Percentiles rank a stretch among this genome's conserved stretches.
phyloP scores from a whole-genome alignment of 202 grass and related monocot species.

The Dendrocalamus latiflorus region DNA sequence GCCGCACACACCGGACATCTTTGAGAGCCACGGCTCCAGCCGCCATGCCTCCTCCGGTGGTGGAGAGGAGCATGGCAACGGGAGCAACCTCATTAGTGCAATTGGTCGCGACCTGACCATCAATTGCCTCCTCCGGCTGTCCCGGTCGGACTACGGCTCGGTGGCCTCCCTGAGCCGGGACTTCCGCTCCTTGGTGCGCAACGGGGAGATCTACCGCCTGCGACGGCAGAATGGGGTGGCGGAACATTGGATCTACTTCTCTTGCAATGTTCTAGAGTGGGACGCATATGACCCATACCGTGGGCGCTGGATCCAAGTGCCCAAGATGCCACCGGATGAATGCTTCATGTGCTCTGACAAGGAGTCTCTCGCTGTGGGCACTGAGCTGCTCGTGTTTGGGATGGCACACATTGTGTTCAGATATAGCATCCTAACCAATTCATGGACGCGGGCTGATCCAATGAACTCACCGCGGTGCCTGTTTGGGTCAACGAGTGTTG shows the following conservation, averaged over 20 bases:
- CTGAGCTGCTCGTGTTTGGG: slow-evolving; percentile 79
- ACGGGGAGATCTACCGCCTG: slow-evolving; percentile 74
- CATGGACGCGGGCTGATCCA: slow-evolving; percentile 52
- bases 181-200: slow-evolving; percentile 63
- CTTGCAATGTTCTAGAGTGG: slow-evolving; percentile 82
- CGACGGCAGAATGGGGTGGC: slow-evolving; percentile 45
- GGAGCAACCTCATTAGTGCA: slow-evolving; percentile 56
- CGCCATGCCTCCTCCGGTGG: slow-evolving; percentile 9
- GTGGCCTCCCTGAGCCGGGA: slow-evolving; percentile 68
- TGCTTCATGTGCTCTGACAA: slow-evolving; percentile 96
- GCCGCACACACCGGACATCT: slow-evolving; percentile 66
- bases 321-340: slow-evolving; percentile 75
- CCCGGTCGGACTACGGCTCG: slow-evolving; percentile 73
- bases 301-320: slow-evolving; percentile 59
- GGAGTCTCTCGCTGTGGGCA: slow-evolving; percentile 91
- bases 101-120: slow-evolving; percentile 78
- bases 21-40: slow-evolving; percentile 34
- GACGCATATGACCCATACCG: slow-evolving; percentile 84
- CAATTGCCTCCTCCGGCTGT: slow-evolving; percentile 72
- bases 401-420: slow-evolving; percentile 72
- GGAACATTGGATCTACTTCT: slow-evolving; percentile 98
- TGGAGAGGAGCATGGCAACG: slow-evolving; percentile 6
- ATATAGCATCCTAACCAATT: slow-evolving; percentile 84
- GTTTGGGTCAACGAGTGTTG: slow-evolving; percentile 80
- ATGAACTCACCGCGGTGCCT: slow-evolving; percentile 78